Evolutionary conservation across 1,284 basidiomycete genomes (phyloP), one percentile per base, ranked within the genome.

Genomic region (Testicularia cyperi): DNA sequence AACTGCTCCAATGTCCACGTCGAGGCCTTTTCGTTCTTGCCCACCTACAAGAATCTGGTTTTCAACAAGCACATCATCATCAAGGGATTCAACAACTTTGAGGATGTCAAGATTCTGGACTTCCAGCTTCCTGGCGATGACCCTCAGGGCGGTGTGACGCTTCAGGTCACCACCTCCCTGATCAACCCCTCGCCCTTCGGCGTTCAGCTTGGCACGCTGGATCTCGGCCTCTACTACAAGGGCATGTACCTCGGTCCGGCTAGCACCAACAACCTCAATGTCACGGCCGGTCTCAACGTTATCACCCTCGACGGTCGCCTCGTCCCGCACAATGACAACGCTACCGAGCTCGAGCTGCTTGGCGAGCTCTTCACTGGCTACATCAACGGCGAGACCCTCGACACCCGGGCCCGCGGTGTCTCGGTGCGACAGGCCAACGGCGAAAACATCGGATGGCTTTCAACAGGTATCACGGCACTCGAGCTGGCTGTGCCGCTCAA

Each of bases 121-220:
- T 82, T 89, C 63, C 82, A 84, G 69, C 78, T 89, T n/a, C 88
- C 87, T 1, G 83, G 82, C 28, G 86, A 88, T 66, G 82, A 83
- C 72, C 83, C 85, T 2, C 78, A 77, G 0, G 86, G 86, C 32
- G 88, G 87, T 24, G 85, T 89, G 67, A 77, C 86, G 66, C 85
- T 86, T 56, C 68, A 80, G 25, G 83, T 85, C 12, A 78, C 80
- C 10, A 87, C 85, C 0, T 72, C 79, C 39, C 71, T 89, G 33
- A 80, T 73, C 32, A 89, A 89, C 70, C 81, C 82, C 16, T 87
- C 86, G 83, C 85, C 87, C 1, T 88, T 89, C 71, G 79, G 82
- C 26, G 80, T 89, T 41, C 79, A 84, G 71, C 80, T 89, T 23
- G 88, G 87, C 20, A 85, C 83, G 1, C 82, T 86, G n/a, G 77